Evolutionary conservation across 192 early-diverging fungal species (phyloP).

Genomic region (Umbelopsis vinacea): DNA sequence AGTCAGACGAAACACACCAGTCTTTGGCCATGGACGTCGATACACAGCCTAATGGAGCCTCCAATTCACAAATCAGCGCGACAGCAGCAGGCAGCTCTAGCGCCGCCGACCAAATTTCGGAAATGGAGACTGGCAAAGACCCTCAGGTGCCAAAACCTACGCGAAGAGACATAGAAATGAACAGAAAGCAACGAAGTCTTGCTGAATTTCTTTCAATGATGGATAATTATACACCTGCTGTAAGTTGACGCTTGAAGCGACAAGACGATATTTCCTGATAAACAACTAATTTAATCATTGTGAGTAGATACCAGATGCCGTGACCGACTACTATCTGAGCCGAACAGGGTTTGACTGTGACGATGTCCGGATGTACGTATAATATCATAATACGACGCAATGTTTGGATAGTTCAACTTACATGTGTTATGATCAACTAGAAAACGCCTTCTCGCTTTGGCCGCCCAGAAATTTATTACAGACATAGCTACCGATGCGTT

Average conservation of each 20-base stretch:
- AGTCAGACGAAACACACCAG: slow-evolving; percentile 1
- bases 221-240: slow-evolving; percentile 85
- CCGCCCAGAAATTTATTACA: slow-evolving; percentile 85
- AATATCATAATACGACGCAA: no score
- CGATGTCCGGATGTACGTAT: slow-evolving; percentile 74
- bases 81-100: background rate
- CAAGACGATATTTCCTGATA: background rate
- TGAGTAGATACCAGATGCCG: slow-evolving; percentile 86
- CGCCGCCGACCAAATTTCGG: background rate
- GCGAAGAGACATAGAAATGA: slow-evolving; percentile 56
- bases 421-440: slow-evolving; percentile 32
- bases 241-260: slow-evolving; percentile 38
- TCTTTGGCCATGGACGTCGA: slow-evolving; percentile 9
- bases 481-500: slow-evolving; percentile 87
- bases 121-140: background rate
- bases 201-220: slow-evolving; percentile 88
- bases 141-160: background rate
- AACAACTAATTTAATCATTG: background rate
- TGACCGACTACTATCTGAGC: slow-evolving; percentile 90
- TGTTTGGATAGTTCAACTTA: no score
- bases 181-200: slow-evolving; percentile 70
- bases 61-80: background rate
- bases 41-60: background rate
- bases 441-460: slow-evolving; percentile 78
- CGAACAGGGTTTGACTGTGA: slow-evolving; percentile 80